A percentile compares a stretch with the other conserved stretches of the same genome.
Evolutionary conservation across 2,329 filamentous ascomycete genomes (phyloP).

Genomic region (Aspergillus arachidicola): DNA sequence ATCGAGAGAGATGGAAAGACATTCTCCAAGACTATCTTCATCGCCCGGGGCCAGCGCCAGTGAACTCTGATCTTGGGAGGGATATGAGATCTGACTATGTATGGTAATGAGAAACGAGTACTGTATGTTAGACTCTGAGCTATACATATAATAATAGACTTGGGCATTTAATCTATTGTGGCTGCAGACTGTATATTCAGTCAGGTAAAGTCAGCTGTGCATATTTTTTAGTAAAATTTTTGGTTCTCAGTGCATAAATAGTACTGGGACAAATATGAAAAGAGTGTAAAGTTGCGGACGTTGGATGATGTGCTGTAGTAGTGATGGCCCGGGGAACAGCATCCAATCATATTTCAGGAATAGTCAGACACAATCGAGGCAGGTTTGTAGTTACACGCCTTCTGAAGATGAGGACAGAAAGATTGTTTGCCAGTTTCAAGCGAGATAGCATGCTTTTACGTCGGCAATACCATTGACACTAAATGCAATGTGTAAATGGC

Average conservation of each 20-base stretch:
- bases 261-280: background rate
- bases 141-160: background rate
- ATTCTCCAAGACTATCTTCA: constrained; percentile 32
- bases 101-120: background rate
- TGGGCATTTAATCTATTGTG: background rate
- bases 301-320: background rate
- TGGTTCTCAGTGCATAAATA: background rate
- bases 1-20: constrained; percentile 38
- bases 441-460: too few relatives aligned
- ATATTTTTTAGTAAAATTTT: background rate
- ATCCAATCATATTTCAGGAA: constrained; percentile 23
- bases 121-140: background rate
- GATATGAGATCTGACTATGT: background rate
- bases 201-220: background rate
- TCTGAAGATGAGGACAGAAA: background rate
- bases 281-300: background rate
- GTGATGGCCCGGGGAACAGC: background rate
- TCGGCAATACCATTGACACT: background rate
- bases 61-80: constrained; percentile 7
- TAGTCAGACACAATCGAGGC: constrained; percentile 25
- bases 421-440: background rate
- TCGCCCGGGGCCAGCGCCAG: constrained; percentile 32
- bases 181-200: too few relatives aligned
- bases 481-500: background rate
- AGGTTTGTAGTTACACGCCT: background rate